Conservation (phyloP, 2,329 filamentous ascomycete genomes). For the Phaeosphaeria sp. region DNA sequence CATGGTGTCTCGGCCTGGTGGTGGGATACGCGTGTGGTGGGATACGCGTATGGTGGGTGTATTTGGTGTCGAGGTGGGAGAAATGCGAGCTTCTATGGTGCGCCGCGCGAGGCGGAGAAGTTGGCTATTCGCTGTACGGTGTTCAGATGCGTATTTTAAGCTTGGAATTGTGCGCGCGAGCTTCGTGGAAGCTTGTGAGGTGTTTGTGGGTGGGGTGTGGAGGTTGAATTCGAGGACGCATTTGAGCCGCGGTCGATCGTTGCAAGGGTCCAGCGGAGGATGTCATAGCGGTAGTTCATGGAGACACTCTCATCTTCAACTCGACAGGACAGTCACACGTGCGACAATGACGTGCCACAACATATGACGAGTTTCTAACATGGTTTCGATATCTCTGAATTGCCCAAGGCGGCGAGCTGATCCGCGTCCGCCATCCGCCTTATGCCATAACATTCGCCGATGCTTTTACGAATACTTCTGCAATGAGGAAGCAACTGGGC, state of each 20-base stretch:
- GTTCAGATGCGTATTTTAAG: neutral
- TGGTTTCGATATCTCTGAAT: too few relatives aligned
- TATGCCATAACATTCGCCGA: too few relatives aligned
- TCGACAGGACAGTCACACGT: too few relatives aligned
- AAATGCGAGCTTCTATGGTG: neutral
- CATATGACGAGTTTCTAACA: too few relatives aligned
- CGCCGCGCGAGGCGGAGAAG: too few relatives aligned
- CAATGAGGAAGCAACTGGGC: too few relatives aligned
- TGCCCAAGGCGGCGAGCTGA: too few relatives aligned
- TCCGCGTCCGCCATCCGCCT: too few relatives aligned
- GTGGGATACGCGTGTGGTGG: neutral
- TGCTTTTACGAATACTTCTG: too few relatives aligned
- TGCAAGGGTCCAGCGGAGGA: neutral
- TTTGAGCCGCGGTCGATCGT: conserved; percentile 1
- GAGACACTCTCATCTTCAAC: neutral
- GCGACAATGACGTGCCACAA: too few relatives aligned
- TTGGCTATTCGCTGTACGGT: neutral
- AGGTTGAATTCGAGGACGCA: neutral
- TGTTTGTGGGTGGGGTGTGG: neutral
- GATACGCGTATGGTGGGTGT: neutral
- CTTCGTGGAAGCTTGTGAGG: neutral
- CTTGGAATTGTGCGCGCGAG: neutral
- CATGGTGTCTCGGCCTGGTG: neutral
- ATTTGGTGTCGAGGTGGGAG: neutral
- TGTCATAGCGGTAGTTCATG: neutral